Conservation (phyloP, 2,329 filamentous ascomycete species). For the Colletotrichum paranaense region DNA sequence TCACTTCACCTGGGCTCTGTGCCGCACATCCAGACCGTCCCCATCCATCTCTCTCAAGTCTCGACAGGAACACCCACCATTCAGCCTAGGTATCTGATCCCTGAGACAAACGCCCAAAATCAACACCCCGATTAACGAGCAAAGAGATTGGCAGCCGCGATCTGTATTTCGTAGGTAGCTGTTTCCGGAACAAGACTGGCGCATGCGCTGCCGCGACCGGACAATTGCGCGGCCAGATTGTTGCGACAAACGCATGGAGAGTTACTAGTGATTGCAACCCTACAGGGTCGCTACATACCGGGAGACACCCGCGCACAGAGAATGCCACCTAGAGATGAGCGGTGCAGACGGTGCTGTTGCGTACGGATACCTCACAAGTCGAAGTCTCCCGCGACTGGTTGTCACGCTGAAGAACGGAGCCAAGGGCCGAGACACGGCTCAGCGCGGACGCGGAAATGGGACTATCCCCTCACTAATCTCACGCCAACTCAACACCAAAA, state of each 20-base stretch:
- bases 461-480: constrained; percentile 23
- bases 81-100: neutral
- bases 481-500: constrained; percentile 10
- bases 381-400: constrained; percentile 1
- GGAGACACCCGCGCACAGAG: neutral
- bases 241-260: neutral
- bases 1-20: neutral
- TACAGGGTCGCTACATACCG: neutral
- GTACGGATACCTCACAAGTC: neutral
- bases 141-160: neutral
- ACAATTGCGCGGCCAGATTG: neutral
- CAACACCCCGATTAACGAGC: neutral
- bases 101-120: neutral
- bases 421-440: constrained; percentile 27
- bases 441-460: constrained; percentile 10
- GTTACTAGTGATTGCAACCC: neutral
- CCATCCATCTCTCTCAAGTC: neutral
- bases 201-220: constrained; percentile 17
- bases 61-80: neutral
- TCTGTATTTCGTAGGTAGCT: constrained; percentile 20
- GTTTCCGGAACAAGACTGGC: constrained; percentile 10
- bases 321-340: neutral
- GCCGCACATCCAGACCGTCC: neutral
- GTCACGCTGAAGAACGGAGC: constrained; percentile 28
- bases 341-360: too few species aligned